Base-by-base conservation (phyloP, 345 rosid genomes). In the Capsella bursapastoris region DNA sequence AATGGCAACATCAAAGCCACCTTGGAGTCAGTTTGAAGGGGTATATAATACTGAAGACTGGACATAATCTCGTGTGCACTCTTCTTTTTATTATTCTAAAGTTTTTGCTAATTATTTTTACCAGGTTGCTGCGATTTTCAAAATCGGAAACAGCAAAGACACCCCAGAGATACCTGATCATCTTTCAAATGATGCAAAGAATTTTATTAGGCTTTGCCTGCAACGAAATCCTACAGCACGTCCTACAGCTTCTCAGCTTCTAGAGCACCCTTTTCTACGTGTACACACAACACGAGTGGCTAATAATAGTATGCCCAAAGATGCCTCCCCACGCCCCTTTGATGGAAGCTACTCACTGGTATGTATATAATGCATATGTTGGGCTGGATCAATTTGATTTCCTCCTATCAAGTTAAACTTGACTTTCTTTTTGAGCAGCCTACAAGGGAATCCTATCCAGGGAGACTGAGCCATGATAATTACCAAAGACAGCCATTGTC, bases 21-120 rank as follows among this genome's bases (percentile, higher is more conserved):
- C 99, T 7, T 95, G 99, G 99, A 87, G 84, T 68, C 91, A 84
- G 73, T 90, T 82, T 77, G 99, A 95, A 89, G 97, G 99, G 99
- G 99, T 94, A 77, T 57, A 59, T 14, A 85, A 45, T 68, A 57
- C 52, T 16, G 28, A 68, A 55, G 35, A 65, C 31, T 49, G 6
- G 10, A 61, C 25, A 43, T 51, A 64, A 28, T 68, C 29, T 43
- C 64, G 62, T 27, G 13, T 16, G 13, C 45, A 52, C 62, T 16
- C 48, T 35, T 76, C 61, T 60, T 35, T 62, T 28, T 32, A 25
- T 38, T 66, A 18, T 22, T 38, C 48, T 37, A 12, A 37, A 48
- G 2, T 16, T 48, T 57, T 58, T 3, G 43, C 55, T 40, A 62
- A 68, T 1, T 45, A 57, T 71, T 74, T 78, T 77, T 27, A 51